These are phyloP conservation scores for Neostapfia colusana DNA, from an alignment of 176 grass and related monocot genomes.

Conservation along the genomic window DNA sequence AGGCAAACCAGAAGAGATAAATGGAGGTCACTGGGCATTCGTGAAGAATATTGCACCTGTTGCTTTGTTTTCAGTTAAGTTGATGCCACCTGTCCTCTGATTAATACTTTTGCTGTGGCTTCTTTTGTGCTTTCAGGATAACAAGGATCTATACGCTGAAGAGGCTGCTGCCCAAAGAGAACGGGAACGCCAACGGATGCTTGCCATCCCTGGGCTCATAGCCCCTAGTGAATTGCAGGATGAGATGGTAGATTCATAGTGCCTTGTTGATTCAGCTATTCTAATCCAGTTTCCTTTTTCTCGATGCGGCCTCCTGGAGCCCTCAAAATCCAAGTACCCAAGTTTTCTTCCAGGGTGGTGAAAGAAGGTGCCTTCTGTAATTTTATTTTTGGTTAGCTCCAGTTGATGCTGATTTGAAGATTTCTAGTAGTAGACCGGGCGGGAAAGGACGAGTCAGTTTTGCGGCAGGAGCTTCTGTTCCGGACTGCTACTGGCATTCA, in stretches of 20 bases:
- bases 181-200: slow-evolving; percentile 89
- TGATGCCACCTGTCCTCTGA: neutral
- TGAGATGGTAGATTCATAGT: slow-evolving; percentile 96
- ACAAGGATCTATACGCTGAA: slow-evolving; percentile 97
- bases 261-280: slow-evolving; percentile 24
- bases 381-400: slow-evolving; percentile 49
- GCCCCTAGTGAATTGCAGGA: slow-evolving; percentile 97
- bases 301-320: slow-evolving; percentile 44
- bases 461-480: slow-evolving; percentile 56
- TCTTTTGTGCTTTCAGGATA: slow-evolving; percentile 63
- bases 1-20: slow-evolving; percentile 1
- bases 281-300: slow-evolving; percentile 48
- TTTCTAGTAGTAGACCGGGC: slow-evolving; percentile 49
- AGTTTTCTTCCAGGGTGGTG: slow-evolving; percentile 57
- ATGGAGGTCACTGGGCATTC: neutral
- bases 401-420: slow-evolving; percentile 41
- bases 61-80: neutral
- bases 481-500: slow-evolving; percentile 47
- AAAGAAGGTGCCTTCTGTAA: slow-evolving; percentile 59
- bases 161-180: slow-evolving; percentile 95
- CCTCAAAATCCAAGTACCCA: slow-evolving; percentile 34
- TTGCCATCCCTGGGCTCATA: slow-evolving; percentile 92
- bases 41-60: neutral
- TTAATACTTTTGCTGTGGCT: neutral
- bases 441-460: slow-evolving; percentile 48